phyloP scores from a whole-genome alignment of 1,284 basidiomycete genomes.

The Cryptococcus wingfieldii region DNA sequence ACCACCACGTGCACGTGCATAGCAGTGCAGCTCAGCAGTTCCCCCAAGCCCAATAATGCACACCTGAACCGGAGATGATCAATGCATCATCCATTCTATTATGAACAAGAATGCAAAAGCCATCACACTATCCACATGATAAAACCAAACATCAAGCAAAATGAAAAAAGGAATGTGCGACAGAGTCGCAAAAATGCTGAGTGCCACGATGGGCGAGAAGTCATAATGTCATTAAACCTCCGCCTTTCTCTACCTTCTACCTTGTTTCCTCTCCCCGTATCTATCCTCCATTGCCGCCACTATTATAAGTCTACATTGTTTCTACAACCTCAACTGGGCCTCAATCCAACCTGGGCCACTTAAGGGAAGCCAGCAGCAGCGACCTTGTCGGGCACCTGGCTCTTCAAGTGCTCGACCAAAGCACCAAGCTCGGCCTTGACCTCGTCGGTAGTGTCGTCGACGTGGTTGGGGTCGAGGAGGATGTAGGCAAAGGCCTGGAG shows the following conservation, averaged over 20 bases:
- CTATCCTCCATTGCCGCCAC: not conserved
- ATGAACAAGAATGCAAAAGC: not conserved
- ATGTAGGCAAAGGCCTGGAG: slow-evolving; percentile 79
- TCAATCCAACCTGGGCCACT: not conserved
- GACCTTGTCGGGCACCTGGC: slow-evolving; percentile 47
- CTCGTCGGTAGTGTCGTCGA: slow-evolving; percentile 74
- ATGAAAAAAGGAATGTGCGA: not conserved
- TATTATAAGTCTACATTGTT: not conserved
- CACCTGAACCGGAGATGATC: not conserved
- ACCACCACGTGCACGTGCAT: not conserved
- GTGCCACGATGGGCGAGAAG: not conserved
- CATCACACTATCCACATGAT: not conserved
- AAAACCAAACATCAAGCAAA: not conserved
- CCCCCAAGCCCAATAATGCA: not conserved
- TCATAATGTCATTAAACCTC: slow-evolving; percentile 3
- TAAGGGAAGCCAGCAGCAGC: slow-evolving; percentile 42
- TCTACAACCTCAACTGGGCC: not conserved
- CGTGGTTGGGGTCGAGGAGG: slow-evolving; percentile 67
- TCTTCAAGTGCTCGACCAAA: slow-evolving; percentile 67
- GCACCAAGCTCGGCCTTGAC: slow-evolving; percentile 68
- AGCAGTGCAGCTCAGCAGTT: not conserved
- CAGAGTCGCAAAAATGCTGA: not conserved
- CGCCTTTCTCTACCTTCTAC: not conserved
- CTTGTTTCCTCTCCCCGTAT: not conserved
- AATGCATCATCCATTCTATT: slow-evolving; percentile 1